Evolutionary conservation across 768 basidiomycete genomes (phyloP), one percentile per base, ranked within the genome.

Genomic region (Dendrothele bispora): DNA sequence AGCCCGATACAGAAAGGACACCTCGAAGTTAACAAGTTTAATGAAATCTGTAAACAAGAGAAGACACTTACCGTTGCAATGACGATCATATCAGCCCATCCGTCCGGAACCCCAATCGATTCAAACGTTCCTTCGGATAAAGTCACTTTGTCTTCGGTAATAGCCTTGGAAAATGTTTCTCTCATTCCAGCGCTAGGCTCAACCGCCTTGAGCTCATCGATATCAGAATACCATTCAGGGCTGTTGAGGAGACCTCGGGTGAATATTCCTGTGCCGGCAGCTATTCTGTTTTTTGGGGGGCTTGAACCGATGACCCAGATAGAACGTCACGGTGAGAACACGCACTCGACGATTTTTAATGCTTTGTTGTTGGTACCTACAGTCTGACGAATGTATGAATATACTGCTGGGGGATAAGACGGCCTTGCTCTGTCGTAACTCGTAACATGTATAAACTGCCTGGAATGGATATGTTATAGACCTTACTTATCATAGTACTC

Each of bases 131-230:
- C 91, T 12, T 89, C 78, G 15, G 52, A 51, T 32, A 78, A 60
- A 11, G 72, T 68, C 14, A 82, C 78, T 3, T 79, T 72, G n/a
- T 67, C 59, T 55, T 89, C 83, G 6, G 55, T 41, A 5, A 84
- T 66, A 14, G 74, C 78, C 51, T 82, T 71, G 10, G 64, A 58
- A 69, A 93, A 97, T 2, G 78, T 70, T 3, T 74, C 69, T 43
- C 94, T 75, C 95, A 97, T 97, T 24, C 94, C 95, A 37, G 74
- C 72, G 54, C 87, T 88, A 14, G 95, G 95, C 63, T 98, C 95
- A 26, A 94, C 59, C 3, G 88, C 90, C 42, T 73, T 73, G 15
- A 95, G 63, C 38, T 74, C 64, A 22, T 69, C 69, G 39, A 93
- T 71, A 48, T 59, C 62, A 35, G 64, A 60, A n/a, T 76, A 56